Percentiles rank a stretch among this genome's conserved stretches.
Evolutionary conservation across 441 rosid species (phyloP).

Genomic region (Corymbia citriodora): DNA sequence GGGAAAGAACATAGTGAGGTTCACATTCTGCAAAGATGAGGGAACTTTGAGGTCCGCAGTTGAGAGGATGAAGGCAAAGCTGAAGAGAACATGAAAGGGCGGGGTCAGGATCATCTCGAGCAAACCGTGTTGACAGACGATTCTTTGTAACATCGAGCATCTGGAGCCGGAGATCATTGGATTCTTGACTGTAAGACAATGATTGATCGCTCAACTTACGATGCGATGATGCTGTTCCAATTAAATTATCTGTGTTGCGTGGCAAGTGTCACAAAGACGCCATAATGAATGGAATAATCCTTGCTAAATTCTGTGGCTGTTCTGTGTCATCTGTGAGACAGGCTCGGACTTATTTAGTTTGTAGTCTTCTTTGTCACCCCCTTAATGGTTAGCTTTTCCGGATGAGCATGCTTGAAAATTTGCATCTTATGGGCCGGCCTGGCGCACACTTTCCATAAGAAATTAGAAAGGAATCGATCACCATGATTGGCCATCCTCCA

Average conservation of each 20-base stretch:
- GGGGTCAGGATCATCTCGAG: background rate
- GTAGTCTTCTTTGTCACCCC: background rate
- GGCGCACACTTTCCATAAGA: too few relatives aligned
- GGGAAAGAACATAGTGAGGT: constrained; percentile 84
- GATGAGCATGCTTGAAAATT: background rate
- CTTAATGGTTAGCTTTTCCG: background rate
- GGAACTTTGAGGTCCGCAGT: constrained; percentile 65
- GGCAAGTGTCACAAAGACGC: background rate
- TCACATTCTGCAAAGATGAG: constrained; percentile 90
- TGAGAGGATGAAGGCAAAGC: constrained; percentile 80
- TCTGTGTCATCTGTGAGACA: background rate
- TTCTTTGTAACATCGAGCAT: background rate
- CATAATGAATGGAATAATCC: background rate
- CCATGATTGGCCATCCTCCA: background rate
- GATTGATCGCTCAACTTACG: background rate
- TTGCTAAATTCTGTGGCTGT: background rate
- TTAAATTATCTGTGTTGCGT: background rate
- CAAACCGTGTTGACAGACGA: background rate
- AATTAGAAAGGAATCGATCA: background rate
- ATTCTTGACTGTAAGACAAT: background rate
- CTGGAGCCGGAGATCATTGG: background rate
- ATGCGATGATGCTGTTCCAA: background rate
- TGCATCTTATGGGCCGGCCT: background rate
- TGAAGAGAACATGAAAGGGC: constrained; percentile 37
- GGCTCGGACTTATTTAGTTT: background rate